Evolutionary conservation across 1,284 basidiomycete genomes (phyloP), one percentile per base, ranked within the genome.

Genomic region (Ganoderma resinaceum): DNA sequence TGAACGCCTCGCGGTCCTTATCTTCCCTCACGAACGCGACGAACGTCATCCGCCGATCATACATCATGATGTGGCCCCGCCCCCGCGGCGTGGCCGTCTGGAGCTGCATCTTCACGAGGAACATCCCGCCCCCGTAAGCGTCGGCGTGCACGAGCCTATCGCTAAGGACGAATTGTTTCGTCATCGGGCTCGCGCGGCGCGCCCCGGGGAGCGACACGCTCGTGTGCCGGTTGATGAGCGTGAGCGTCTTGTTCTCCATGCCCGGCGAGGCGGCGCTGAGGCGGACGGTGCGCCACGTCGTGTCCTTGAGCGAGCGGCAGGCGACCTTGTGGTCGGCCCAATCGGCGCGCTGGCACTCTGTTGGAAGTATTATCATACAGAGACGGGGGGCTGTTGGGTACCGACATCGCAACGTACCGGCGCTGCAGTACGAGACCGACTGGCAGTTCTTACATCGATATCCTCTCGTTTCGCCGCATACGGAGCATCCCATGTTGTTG

Each of bases 31-130:
- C 76, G 63, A 78, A 75, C 12, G 77, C 75, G 37, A 79, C 71
- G 42, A 84, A 80, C 37, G 80, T 82, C 57, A 79, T 75, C 70
- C 81, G 64, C 29, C 81, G 75, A 67, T 85, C 84, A 66, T 85
- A 84, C 9, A 85, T 74, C 67, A 83, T 66, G 69, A 84, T 78
- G 43, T 31, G 33, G n/a, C 46, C 46, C 46, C n/a, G 23, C 11
- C 55, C 33, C 33, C 35, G 58, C 46, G 20, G 61, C 52, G 20
- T 46, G 40, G 14, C 52, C 59, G 52, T 31, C 29, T 1, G 74
- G 11, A 3, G 49, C 67, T 85, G 83, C 49, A 85, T 76, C 70
- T 85, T 86, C 70, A 83, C 75, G 26, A 85, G 74, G 75, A 84
- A 85, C 0, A 76, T 68, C n/a, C 77, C 78, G 14, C 78, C 75